Conservation (phyloP, 768 basidiomycete genomes). For the Thelephora aurantiotincta region DNA sequence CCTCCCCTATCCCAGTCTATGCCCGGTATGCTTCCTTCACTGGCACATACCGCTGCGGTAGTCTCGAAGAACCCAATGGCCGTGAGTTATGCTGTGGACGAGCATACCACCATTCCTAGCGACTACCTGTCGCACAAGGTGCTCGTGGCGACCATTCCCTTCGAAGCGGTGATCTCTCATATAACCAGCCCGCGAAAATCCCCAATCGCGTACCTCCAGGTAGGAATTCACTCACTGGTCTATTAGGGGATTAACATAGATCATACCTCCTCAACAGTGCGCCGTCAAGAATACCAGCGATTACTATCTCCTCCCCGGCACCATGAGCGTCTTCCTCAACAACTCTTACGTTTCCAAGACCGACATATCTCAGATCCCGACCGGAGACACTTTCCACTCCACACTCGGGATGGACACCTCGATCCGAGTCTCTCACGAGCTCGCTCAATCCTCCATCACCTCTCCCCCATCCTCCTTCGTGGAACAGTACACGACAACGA, state of each 20-base stretch:
- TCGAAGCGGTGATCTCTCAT: conserved; percentile 30
- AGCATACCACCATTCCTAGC: conserved; percentile 34
- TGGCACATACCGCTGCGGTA: too few relatives aligned
- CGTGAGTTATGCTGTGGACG: conserved; percentile 35
- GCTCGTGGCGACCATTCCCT: conserved; percentile 32
- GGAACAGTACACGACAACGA: conserved; percentile 28
- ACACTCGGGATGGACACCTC: conserved; percentile 30
- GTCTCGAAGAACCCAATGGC: conserved; percentile 28
- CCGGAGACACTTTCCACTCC: conserved; percentile 37
- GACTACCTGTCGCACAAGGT: conserved; percentile 43
- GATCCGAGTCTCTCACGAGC: conserved; percentile 24
- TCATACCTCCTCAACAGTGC: conserved; percentile 17
- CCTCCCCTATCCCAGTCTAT: too few relatives aligned
- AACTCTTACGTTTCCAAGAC: conserved; percentile 45
- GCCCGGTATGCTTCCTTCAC: too few relatives aligned
- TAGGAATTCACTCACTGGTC: not conserved
- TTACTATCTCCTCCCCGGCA: conserved; percentile 39
- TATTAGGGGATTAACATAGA: too few relatives aligned
- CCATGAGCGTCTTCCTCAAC: conserved; percentile 40
- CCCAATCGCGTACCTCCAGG: conserved; percentile 23
- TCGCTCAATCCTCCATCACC: conserved; percentile 22
- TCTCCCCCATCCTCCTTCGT: conserved; percentile 26
- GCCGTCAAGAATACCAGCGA: conserved; percentile 44
- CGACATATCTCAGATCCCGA: conserved; percentile 27
- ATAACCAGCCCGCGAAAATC: conserved; percentile 36